These are phyloP conservation scores for Ustilago vetiveriae DNA, from an alignment of 1,284 basidiomycete genomes.

Conservation along the genomic window DNA sequence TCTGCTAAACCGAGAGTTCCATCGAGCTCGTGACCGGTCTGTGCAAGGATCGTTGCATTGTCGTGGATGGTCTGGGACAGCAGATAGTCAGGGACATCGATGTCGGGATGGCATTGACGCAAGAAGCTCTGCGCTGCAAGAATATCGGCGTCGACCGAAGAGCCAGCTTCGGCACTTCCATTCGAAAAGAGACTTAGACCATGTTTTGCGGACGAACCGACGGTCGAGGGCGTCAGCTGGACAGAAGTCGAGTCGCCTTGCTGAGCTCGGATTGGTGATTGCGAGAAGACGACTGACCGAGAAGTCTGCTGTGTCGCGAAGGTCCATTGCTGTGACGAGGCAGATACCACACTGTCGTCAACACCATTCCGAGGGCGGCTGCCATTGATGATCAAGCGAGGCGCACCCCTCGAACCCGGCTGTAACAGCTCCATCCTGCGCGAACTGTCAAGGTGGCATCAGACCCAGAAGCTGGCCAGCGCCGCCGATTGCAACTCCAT, in stretches of 20 bases:
- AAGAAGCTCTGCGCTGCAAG: slow-evolving; percentile 28
- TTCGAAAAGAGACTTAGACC: slow-evolving; percentile 16
- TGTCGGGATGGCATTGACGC: slow-evolving; percentile 15
- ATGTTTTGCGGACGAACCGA: background rate
- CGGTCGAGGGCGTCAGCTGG: slow-evolving; percentile 18
- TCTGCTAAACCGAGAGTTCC: slow-evolving; percentile 23
- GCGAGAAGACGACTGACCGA: background rate
- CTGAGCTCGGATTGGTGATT: background rate
- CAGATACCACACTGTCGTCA: background rate
- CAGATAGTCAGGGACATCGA: slow-evolving; percentile 31
- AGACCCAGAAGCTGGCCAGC: no score
- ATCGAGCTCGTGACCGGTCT: slow-evolving; percentile 11
- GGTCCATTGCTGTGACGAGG: slow-evolving; percentile 28
- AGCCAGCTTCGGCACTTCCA: slow-evolving; percentile 5
- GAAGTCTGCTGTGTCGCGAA: slow-evolving; percentile 2
- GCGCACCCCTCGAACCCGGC: slow-evolving; percentile 34
- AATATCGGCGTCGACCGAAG: slow-evolving; percentile 37
- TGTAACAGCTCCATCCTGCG: slow-evolving; percentile 16
- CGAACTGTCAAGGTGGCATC: no score
- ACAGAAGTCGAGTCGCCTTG: background rate
- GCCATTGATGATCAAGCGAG: slow-evolving; percentile 18
- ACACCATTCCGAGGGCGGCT: slow-evolving; percentile 9
- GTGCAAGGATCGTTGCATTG: slow-evolving; percentile 13
- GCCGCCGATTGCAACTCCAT: no score
- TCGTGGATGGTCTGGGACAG: slow-evolving; percentile 24